Evolutionary conservation across 345 rosid genomes (phyloP).

Genomic region (Nasturtium officinale): DNA sequence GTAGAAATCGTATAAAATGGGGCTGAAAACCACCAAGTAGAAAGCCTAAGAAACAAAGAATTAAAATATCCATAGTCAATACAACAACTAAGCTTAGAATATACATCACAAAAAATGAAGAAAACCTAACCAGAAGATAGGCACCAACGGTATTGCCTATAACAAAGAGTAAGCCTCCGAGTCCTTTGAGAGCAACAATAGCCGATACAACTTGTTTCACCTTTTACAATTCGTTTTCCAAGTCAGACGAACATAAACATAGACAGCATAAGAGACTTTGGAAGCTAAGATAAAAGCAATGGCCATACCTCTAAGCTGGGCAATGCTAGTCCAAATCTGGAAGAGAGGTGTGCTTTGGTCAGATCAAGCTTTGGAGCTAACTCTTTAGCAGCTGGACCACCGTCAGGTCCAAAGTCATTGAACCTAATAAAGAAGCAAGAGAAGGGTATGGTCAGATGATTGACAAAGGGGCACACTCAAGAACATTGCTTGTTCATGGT

Average conservation of each 20-base stretch:
- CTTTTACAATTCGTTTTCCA: slow-evolving; percentile 43
- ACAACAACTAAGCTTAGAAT: neutral
- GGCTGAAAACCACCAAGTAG: slow-evolving; percentile 58
- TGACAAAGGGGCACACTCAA: too few species aligned
- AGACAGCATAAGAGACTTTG: slow-evolving; percentile 13
- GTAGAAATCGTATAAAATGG: slow-evolving; percentile 83
- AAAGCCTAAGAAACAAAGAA: slow-evolving; percentile 51
- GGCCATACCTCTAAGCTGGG: slow-evolving; percentile 68
- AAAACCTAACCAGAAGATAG: slow-evolving; percentile 63
- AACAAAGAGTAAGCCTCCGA: slow-evolving; percentile 79
- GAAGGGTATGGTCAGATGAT: neutral
- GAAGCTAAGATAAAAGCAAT: neutral
- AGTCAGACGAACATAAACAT: slow-evolving; percentile 23
- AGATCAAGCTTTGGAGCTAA: slow-evolving; percentile 63
- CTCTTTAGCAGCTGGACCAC: slow-evolving; percentile 87
- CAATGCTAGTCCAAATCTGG: slow-evolving; percentile 49
- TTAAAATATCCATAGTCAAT: slow-evolving; percentile 7
- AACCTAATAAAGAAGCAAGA: slow-evolving; percentile 33
- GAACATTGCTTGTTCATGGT: neutral
- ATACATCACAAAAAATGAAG: neutral
- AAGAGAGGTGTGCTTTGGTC: slow-evolving; percentile 56
- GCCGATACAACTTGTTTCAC: slow-evolving; percentile 54
- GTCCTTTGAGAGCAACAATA: slow-evolving; percentile 58
- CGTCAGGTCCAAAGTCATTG: slow-evolving; percentile 73
- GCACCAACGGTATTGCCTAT: slow-evolving; percentile 77